Base-by-base conservation (phyloP, 108 stramenopile genomes). In the Nitzschia inconspicua region DNA sequence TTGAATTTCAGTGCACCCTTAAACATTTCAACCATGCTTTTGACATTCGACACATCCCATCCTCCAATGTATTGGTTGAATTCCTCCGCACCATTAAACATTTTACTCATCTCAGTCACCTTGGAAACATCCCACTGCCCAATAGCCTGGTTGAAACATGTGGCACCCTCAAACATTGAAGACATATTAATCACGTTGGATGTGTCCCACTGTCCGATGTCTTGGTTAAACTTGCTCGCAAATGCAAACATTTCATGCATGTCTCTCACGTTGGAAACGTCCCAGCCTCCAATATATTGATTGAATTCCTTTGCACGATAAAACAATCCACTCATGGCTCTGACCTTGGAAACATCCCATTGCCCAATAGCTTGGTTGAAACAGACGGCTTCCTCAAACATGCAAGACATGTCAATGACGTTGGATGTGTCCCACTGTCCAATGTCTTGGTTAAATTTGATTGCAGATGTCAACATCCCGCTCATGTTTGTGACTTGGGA, bases 171-270 rank as follows among this genome's bases (percentile, higher is more conserved):
- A 55, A 74, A 73, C 73, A 65, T 70, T 10, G 20, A 16, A 3
- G 23, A 27, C 24, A 68, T 41, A 11, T 34, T 19, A 8, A 25
- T 28, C 18, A 67, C 62, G 10, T 40, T 36, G 18, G 51, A 46
- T 14, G 51, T 43, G 28, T 77, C 47, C 78, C 78, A 84, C 6
- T 47, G n/a, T 18, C 23, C 39, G 4, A 84, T 34, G 28, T 57
- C 59, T 52, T 74, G 68, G 27, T 61, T 48, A 20, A 61, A 61
- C 16, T 26, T 37, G 3, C 25, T n/a, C 26, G 72, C 65, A 24
- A 37, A 22, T 1, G 10, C 10, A 9, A 73, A 67, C 32, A 73
- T 57, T 9, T 37, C 50, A 49, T 37, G 24, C 56, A 65, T 59
- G 24, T 50, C 34, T 6, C 20, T 57, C 11, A 72, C 70, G 0